A percentile compares a stretch with the other conserved stretches of the same genome.
phyloP scores from a whole-genome alignment of 495 filamentous ascomycete species.

The Aspergillus heteromorphus region DNA sequence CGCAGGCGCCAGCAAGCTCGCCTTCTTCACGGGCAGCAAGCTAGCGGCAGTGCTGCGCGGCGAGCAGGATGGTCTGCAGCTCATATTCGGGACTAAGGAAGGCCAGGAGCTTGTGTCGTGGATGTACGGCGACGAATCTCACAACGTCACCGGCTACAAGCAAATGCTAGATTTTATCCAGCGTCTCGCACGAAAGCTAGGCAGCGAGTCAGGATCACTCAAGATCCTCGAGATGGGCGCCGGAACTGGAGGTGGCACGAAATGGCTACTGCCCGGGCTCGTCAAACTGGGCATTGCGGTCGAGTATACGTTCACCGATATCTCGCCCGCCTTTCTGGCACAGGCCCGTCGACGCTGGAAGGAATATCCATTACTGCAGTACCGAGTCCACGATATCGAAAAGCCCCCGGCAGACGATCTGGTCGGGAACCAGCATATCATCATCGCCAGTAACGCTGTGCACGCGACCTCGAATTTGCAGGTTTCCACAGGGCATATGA shows the following conservation, averaged over 20 bases:
- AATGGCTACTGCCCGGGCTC: conserved; percentile 30
- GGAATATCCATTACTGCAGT: conserved; percentile 41
- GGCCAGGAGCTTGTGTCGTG: conserved; percentile 40
- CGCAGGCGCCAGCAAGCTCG: conserved; percentile 32
- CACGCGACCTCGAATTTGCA: conserved; percentile 43
- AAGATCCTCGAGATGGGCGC: conserved; percentile 46
- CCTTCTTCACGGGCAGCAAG: conserved; percentile 35
- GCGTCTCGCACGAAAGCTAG: conserved; percentile 22
- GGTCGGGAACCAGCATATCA: conserved; percentile 34
- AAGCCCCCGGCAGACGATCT: conserved; percentile 30
- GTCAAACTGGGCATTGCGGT: conserved; percentile 32
- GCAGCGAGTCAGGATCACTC: conserved; percentile 11
- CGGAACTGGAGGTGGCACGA: conserved; percentile 41
- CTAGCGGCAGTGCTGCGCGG: conserved; percentile 40
- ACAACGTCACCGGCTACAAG: conserved; percentile 34
- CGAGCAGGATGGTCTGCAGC: conserved; percentile 37
- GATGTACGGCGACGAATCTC: conserved; percentile 39
- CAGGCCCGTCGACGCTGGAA: conserved; percentile 32
- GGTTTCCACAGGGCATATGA: conserved; percentile 26
- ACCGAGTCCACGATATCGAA: conserved; percentile 42
- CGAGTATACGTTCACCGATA: conserved; percentile 47
- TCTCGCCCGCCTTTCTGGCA: conserved; percentile 40
- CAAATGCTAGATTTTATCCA: conserved; percentile 42
- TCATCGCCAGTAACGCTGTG: conserved; percentile 44
- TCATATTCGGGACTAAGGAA: conserved; percentile 44